phyloP scores from a whole-genome alignment of 805 yeast species.

The Scheffersomyces lignosus region DNA sequence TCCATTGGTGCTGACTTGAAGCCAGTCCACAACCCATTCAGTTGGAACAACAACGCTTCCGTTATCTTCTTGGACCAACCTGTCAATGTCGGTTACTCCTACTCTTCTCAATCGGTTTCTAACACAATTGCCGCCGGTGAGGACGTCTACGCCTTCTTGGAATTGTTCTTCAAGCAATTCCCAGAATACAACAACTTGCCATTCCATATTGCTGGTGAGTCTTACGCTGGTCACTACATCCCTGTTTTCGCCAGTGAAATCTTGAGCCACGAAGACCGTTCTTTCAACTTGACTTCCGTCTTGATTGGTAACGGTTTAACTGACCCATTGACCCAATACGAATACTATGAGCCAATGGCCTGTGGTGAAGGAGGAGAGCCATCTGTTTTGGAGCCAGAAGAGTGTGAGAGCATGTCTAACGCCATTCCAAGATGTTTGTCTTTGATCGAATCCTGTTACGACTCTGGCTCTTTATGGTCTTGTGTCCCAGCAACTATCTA shows the following conservation, averaged over 20 bases:
- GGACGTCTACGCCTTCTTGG: conserved; percentile 83
- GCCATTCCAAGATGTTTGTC: conserved; percentile 73
- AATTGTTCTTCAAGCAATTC: conserved; percentile 79
- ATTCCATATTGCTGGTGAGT: conserved; percentile 91
- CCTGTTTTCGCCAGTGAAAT: conserved; percentile 88
- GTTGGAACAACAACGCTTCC: conserved; percentile 92
- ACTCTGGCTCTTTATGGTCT: conserved; percentile 68
- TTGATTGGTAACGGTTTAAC: conserved; percentile 93
- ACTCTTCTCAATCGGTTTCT: conserved; percentile 63
- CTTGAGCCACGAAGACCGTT: conserved; percentile 58
- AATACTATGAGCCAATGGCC: conserved; percentile 88
- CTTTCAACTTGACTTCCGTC: conserved; percentile 66
- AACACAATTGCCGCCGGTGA: conserved; percentile 80
- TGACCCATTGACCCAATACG: conserved; percentile 76
- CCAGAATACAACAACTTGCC: conserved; percentile 62
- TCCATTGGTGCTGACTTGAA: conserved; percentile 63
- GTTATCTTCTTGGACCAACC: conserved; percentile 94
- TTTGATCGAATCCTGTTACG: conserved; percentile 77
- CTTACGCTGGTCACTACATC: conserved; percentile 92
- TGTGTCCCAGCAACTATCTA: conserved; percentile 91
- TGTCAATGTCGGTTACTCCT: conserved; percentile 87
- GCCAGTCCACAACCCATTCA: conserved; percentile 76
- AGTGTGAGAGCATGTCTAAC: conserved; percentile 63
- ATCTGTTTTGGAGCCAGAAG: conserved; percentile 66
- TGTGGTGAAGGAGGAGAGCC: conserved; percentile 88